These are phyloP conservation scores for Cystobasidium onofrii DNA, from an alignment of 768 basidiomycete species.

Conservation along the genomic window DNA sequence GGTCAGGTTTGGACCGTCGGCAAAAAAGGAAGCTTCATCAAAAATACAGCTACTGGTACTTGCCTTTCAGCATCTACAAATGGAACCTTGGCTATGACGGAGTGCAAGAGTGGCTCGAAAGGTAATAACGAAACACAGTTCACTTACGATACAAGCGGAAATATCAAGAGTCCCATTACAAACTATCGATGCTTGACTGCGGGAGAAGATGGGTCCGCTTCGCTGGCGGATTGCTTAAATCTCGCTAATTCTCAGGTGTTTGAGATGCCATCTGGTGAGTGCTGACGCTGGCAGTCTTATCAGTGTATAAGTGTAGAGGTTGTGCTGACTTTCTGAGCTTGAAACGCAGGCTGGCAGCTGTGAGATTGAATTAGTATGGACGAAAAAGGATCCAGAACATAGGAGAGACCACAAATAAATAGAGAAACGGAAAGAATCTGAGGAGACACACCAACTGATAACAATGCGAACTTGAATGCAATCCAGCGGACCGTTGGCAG, in stretches of 20 bases:
- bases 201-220: background rate
- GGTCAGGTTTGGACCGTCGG: conserved; percentile 10
- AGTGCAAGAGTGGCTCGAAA: background rate
- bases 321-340: background rate
- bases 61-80: background rate
- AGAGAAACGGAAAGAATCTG: no score
- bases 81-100: background rate
- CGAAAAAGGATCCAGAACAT: no score
- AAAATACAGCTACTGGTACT: background rate
- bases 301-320: no score
- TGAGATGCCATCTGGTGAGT: conserved; percentile 18
- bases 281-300: background rate
- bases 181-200: background rate
- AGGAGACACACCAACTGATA: no score
- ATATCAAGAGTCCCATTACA: background rate
- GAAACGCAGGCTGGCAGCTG: background rate
- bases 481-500: no score
- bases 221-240: background rate
- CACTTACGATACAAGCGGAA: background rate
- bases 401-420: no score
- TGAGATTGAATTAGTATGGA: no score
- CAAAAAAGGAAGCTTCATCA: conserved; percentile 5
- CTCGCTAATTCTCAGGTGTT: conserved; percentile 18
- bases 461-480: no score
- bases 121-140: background rate